Evolutionary conservation across 164 flowering plant genomes (phyloP).

Genomic region (Nymphaea colorata): DNA sequence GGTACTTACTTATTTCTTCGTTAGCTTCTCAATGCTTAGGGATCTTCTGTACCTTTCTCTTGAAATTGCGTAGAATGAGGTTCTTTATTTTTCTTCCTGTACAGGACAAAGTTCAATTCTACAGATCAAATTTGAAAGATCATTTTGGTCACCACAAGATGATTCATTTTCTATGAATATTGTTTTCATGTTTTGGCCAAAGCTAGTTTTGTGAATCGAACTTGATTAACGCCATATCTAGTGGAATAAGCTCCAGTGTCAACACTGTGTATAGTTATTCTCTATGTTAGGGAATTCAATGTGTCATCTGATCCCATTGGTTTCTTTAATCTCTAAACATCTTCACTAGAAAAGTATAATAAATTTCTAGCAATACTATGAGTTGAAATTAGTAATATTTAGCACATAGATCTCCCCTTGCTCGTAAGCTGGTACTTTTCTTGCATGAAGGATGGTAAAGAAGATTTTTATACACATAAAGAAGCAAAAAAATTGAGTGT

Average conservation of each 20-base stretch:
- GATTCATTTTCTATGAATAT: background rate
- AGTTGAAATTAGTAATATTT: background rate
- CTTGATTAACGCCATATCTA: too few species aligned
- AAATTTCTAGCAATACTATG: background rate
- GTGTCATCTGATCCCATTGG: background rate
- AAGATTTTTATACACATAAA: too few species aligned
- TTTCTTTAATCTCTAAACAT: background rate
- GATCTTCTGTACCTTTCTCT: background rate
- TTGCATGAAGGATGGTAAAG: too few species aligned
- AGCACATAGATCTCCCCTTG: background rate
- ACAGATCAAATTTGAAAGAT: background rate
- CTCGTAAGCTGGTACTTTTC: too few species aligned
- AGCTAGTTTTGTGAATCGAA: too few species aligned
- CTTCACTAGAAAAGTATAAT: background rate
- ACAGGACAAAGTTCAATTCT: background rate
- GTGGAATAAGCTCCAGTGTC: background rate
- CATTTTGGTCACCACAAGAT: background rate
- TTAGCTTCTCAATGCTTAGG: background rate
- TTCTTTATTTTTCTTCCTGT: background rate
- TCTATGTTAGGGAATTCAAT: background rate
- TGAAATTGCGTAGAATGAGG: background rate
- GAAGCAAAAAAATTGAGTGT: too few species aligned
- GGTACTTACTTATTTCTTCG: constrained; percentile 6
- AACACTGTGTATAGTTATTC: background rate
- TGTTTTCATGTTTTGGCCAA: too few species aligned